A percentile compares a stretch with the other conserved stretches of the same genome.
phyloP scores from a whole-genome alignment of 2,329 filamentous ascomycete genomes.

The Chaetomiaceae sp. region DNA sequence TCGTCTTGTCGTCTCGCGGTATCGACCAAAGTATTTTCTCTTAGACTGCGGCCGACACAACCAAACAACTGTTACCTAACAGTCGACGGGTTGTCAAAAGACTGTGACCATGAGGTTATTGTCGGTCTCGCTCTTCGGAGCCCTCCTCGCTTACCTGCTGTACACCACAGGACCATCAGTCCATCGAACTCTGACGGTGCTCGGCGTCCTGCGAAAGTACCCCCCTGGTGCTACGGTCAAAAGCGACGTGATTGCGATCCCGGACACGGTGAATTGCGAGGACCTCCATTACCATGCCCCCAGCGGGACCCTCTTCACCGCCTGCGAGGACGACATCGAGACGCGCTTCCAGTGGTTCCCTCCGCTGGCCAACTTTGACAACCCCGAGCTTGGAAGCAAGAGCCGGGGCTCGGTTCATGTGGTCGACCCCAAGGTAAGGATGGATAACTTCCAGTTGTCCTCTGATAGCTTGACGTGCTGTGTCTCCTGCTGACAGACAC shows the following conservation, averaged over 20 bases:
- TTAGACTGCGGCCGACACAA: no score
- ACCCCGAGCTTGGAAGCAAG: slow-evolving; percentile 33
- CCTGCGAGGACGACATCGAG: slow-evolving; percentile 44
- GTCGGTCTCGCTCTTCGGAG: slow-evolving; percentile 18
- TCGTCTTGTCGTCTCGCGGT: no score
- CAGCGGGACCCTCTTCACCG: slow-evolving; percentile 48
- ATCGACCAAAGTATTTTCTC: no score
- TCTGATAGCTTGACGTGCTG: no score
- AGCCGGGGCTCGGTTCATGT: slow-evolving; percentile 45
- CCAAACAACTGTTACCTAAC: no score
- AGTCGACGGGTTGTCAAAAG: no score
- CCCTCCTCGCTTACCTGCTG: slow-evolving; percentile 16
- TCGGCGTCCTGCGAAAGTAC: slow-evolving; percentile 20
- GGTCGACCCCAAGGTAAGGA: slow-evolving; percentile 46
- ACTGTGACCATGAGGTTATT: slow-evolving; percentile 22
- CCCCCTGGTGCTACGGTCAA: slow-evolving; percentile 4
- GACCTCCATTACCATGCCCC: slow-evolving; percentile 52
- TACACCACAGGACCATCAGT: slow-evolving; percentile 15
- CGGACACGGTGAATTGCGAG: slow-evolving; percentile 53
- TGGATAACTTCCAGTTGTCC: neutral
- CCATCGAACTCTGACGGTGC: slow-evolving; percentile 13
- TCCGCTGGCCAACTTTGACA: slow-evolving; percentile 37
- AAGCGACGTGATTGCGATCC: slow-evolving; percentile 39
- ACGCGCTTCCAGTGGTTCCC: slow-evolving; percentile 51
- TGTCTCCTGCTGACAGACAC: neutral